Evolutionary conservation across 352 stramenopile species (phyloP).

Genomic region (Globisporangium orthogonon): DNA sequence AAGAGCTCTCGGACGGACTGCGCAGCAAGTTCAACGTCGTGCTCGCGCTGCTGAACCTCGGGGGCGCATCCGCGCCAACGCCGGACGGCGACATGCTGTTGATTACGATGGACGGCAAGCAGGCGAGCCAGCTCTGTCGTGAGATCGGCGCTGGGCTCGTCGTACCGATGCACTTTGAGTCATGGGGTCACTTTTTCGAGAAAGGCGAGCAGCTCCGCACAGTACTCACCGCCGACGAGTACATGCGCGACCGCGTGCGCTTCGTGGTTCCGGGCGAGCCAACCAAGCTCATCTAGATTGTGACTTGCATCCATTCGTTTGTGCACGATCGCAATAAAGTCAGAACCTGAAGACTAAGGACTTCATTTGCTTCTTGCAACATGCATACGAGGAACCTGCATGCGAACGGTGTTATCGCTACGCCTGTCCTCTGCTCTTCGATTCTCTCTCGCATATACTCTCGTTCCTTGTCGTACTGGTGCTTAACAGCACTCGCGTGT

Average conservation of each 20-base stretch:
- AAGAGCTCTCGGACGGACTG: slow-evolving; percentile 19
- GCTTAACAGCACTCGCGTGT: too few species aligned
- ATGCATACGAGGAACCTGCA: too few species aligned
- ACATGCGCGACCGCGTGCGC: slow-evolving; percentile 20
- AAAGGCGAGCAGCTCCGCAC: slow-evolving; percentile 4
- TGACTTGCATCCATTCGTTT: too few species aligned
- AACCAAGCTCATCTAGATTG: slow-evolving; percentile 1
- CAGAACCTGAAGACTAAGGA: too few species aligned
- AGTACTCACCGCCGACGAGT: slow-evolving; percentile 9
- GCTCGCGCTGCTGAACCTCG: slow-evolving; percentile 29
- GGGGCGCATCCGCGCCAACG: slow-evolving; percentile 14
- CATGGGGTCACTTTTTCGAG: slow-evolving; percentile 31
- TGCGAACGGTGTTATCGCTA: too few species aligned
- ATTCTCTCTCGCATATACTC: too few species aligned
- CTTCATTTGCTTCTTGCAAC: too few species aligned
- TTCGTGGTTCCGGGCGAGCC: slow-evolving; percentile 16
- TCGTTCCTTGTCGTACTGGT: too few species aligned
- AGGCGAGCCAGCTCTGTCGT: slow-evolving; percentile 13
- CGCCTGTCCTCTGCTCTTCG: too few species aligned
- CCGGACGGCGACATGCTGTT: slow-evolving; percentile 12
- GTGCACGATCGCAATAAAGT: too few species aligned
- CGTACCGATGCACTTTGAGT: slow-evolving; percentile 35
- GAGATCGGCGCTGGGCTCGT: slow-evolving; percentile 24
- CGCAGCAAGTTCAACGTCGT: slow-evolving; percentile 26
- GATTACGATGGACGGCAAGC: slow-evolving; percentile 25